Percentiles rank a stretch among this genome's conserved stretches.
These are phyloP conservation scores for Nevesoporus exiguus DNA, from an alignment of 768 basidiomycete species.

Conservation along the genomic window DNA sequence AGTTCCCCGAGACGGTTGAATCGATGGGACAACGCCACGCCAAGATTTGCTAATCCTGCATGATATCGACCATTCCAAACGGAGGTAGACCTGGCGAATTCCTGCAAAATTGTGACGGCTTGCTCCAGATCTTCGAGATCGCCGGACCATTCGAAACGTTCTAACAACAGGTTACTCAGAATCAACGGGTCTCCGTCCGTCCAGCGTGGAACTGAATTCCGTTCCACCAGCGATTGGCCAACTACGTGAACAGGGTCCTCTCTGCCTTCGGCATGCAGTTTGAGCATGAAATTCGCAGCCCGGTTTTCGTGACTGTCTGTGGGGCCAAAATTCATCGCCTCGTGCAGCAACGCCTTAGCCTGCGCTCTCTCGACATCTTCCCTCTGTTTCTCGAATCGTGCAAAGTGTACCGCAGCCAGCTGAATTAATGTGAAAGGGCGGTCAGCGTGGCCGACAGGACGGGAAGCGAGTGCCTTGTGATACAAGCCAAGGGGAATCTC, in stretches of 20 bases:
- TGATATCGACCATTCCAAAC: not conserved
- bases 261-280: not conserved
- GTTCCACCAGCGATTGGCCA: not conserved
- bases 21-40: not conserved
- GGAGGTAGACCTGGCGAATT: too few species aligned
- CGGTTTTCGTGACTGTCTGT: not conserved
- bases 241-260: not conserved
- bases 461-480: not conserved
- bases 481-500: not conserved
- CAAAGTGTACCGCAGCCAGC: not conserved
- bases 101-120: too few species aligned
- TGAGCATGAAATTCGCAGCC: not conserved
- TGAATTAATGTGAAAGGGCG: not conserved
- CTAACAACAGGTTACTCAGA: not conserved
- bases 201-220: not conserved
- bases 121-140: too few species aligned
- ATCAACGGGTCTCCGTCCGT: not conserved
- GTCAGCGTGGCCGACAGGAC: not conserved
- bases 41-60: not conserved
- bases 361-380: not conserved
- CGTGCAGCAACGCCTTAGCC: not conserved
- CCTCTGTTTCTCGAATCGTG: not conserved
- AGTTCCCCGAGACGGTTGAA: not conserved
- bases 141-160: not conserved
- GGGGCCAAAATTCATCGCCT: not conserved